Conservation (phyloP, 2,329 filamentous ascomycete species). For the Pezizomycotina sp. region DNA sequence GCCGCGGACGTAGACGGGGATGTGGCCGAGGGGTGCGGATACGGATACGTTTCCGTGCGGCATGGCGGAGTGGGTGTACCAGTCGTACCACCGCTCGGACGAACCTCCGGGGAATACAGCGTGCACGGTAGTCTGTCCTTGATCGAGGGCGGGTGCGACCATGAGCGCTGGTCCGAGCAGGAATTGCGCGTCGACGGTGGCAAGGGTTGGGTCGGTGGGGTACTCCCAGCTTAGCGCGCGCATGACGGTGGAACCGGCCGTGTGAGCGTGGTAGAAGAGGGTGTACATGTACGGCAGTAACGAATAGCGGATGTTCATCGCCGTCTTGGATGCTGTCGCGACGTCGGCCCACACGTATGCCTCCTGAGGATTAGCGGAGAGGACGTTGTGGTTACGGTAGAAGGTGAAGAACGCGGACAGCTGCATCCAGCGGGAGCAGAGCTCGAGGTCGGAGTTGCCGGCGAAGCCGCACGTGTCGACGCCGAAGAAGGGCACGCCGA, state of each 20-base stretch:
- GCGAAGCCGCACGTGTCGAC: slow-evolving; percentile 55
- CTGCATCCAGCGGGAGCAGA: slow-evolving; percentile 61
- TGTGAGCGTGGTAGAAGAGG: slow-evolving; percentile 49
- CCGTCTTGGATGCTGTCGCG: slow-evolving; percentile 44
- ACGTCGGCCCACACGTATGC: slow-evolving; percentile 55
- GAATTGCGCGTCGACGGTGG: slow-evolving; percentile 53
- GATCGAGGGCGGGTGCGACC: slow-evolving; percentile 50
- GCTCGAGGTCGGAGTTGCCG: slow-evolving; percentile 49
- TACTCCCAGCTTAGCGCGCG: slow-evolving; percentile 60
- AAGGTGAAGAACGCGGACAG: slow-evolving; percentile 60
- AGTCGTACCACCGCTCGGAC: slow-evolving; percentile 57
- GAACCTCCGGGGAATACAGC: slow-evolving; percentile 54
- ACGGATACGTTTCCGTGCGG: slow-evolving; percentile 42
- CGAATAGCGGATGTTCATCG: slow-evolving; percentile 54
- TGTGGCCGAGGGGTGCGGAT: slow-evolving; percentile 46
- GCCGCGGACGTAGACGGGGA: slow-evolving; percentile 55
- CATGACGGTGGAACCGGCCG: slow-evolving; percentile 52
- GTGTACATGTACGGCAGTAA: slow-evolving; percentile 65
- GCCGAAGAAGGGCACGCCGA: slow-evolving; percentile 63
- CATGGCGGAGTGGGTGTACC: slow-evolving; percentile 51
- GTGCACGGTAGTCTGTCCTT: slow-evolving; percentile 43
- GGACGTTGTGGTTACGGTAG: slow-evolving; percentile 58
- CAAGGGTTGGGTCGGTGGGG: slow-evolving; percentile 50
- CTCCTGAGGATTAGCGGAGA: slow-evolving; percentile 48
- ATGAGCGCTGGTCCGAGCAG: slow-evolving; percentile 50